phyloP scores from a whole-genome alignment of 2,329 filamentous ascomycete genomes.

The Alternaria conjuncta region DNA sequence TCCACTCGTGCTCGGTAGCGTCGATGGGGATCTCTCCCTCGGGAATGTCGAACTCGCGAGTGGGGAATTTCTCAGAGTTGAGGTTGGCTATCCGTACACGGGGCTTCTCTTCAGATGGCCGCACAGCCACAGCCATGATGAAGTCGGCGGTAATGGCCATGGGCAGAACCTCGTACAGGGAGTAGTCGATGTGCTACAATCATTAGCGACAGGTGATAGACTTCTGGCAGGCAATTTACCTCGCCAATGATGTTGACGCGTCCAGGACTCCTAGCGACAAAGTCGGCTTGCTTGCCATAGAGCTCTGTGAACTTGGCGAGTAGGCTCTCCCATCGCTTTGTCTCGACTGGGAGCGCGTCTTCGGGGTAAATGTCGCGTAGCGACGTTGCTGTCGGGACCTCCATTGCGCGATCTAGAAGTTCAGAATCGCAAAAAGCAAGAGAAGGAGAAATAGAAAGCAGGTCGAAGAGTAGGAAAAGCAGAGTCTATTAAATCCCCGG shows the following conservation, averaged over 20 bases:
- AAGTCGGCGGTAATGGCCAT: constrained; percentile 95
- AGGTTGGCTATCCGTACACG: constrained; percentile 81
- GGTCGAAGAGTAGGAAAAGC: background rate
- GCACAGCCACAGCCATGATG: constrained; percentile 76
- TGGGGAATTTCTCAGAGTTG: constrained; percentile 74
- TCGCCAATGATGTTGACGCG: constrained; percentile 98
- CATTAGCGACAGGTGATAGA: constrained; percentile 18
- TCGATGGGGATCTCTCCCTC: constrained; percentile 71
- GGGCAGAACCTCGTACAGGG: constrained; percentile 91
- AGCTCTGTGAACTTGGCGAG: constrained; percentile 71
- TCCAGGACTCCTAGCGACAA: constrained; percentile 88
- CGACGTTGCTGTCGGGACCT: constrained; percentile 76
- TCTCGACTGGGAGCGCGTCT: constrained; percentile 71
- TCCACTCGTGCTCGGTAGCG: constrained; percentile 86
- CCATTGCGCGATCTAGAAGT: constrained; percentile 32
- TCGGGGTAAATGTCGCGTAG: constrained; percentile 84
- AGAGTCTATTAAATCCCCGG: constrained; percentile 17
- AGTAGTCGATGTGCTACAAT: constrained; percentile 91
- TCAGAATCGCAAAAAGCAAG: background rate
- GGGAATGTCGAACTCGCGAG: constrained; percentile 76
- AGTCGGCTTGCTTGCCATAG: constrained; percentile 75
- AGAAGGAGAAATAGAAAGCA: constrained; percentile 6
- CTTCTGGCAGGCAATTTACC: constrained; percentile 31
- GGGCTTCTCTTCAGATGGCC: constrained; percentile 61
- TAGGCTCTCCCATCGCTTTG: constrained; percentile 76